phyloP scores from a whole-genome alignment of 768 basidiomycete species.

The Mycena capillaripes region DNA sequence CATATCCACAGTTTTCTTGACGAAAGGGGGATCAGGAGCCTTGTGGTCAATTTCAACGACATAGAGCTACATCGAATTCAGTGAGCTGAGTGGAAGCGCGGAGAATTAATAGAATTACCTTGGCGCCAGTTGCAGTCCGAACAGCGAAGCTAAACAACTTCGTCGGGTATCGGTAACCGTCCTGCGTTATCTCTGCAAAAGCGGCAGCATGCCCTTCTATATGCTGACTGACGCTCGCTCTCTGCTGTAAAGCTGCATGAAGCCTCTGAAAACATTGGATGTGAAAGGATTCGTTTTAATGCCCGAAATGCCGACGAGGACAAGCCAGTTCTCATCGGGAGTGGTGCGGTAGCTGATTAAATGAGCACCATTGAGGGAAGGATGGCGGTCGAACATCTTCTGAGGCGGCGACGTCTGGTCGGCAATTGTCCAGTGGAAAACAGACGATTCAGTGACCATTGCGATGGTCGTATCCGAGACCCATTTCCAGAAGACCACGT shows the following conservation, averaged over 20 bases:
- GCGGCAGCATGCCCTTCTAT: constrained; percentile 99
- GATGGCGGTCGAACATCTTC: constrained; percentile 97
- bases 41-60: constrained; percentile 98
- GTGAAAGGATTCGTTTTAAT: constrained; percentile 93
- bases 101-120: constrained; percentile 72
- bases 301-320: constrained; percentile 94
- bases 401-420: constrained; percentile 85
- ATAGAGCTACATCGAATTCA: constrained; percentile 79
- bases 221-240: constrained; percentile 95
- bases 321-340: constrained; percentile 96
- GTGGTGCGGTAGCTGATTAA: constrained; percentile 98
- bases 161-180: constrained; percentile 86
- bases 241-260: constrained; percentile 96
- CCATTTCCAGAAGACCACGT: constrained; percentile 99
- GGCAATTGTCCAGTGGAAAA: constrained; percentile 90
- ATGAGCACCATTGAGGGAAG: constrained; percentile 93
- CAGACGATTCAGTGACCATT: constrained; percentile 94
- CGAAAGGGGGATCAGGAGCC: constrained; percentile 91
- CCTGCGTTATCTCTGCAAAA: constrained; percentile 92
- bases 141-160: constrained; percentile 97
- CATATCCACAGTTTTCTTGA: constrained; percentile 98
- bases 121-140: constrained; percentile 96
- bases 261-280: constrained; percentile 99
- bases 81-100: background rate
- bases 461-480: constrained; percentile 92